Percentiles rank a stretch among this genome's conserved stretches.
phyloP scores from a whole-genome alignment of 805 yeast species.

The Myxozyma mucilagina region DNA sequence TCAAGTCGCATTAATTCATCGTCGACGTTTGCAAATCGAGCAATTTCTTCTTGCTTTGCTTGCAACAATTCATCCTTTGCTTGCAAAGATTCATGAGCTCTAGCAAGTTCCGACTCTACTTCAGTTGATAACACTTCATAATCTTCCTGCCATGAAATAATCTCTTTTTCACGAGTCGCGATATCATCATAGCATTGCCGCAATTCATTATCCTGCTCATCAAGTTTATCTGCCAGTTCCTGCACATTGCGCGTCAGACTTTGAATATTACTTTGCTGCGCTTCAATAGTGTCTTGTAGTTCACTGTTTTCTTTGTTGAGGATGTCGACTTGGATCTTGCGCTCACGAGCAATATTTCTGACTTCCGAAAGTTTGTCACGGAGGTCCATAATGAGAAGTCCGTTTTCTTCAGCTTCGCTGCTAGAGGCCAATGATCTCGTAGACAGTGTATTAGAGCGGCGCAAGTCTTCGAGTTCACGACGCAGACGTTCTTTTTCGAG shows the following conservation, averaged over 20 bases:
- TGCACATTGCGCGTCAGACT: constrained; percentile 8
- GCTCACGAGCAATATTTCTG: constrained; percentile 26
- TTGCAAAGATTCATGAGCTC: constrained; percentile 14
- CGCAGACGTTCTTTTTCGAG: constrained; percentile 24
- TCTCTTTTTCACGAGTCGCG: constrained; percentile 22
- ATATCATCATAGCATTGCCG: constrained; percentile 15
- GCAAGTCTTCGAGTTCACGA: constrained; percentile 26
- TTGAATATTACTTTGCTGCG: constrained; percentile 14
- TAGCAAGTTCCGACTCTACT: constrained; percentile 27
- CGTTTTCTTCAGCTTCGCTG: constrained; percentile 17
- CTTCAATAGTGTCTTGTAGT: constrained; percentile 25
- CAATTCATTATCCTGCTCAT: constrained; percentile 15
- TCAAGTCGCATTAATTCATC: constrained; percentile 5
- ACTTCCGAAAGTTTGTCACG: constrained; percentile 24
- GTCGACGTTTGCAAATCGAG: not conserved
- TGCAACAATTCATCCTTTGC: constrained; percentile 12
- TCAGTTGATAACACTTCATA: constrained; percentile 26
- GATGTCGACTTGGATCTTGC: constrained; percentile 29
- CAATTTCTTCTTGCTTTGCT: constrained; percentile 7
- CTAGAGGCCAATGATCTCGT: constrained; percentile 12
- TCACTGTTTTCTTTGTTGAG: constrained; percentile 26
- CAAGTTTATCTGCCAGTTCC: constrained; percentile 10
- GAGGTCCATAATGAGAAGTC: constrained; percentile 14
- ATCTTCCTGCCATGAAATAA: constrained; percentile 31
- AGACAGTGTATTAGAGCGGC: constrained; percentile 9